Conservation (phyloP, 1,139 yeast genomes). For the Pichia cactophila region DNA sequence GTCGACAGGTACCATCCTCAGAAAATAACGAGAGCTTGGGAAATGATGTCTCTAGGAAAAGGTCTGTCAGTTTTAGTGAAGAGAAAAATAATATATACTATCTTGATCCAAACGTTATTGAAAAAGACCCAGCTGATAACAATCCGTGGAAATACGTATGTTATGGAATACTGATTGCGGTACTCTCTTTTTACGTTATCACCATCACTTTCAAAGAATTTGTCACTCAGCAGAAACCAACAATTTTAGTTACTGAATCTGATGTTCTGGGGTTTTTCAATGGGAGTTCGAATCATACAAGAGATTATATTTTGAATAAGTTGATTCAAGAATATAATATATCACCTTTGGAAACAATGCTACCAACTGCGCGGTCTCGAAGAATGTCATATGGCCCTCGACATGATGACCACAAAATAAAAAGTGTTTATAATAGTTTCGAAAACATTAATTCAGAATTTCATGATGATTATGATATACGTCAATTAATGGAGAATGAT, state of each 20-base stretch:
- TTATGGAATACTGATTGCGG: constrained; percentile 7
- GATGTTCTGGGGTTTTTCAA: constrained; percentile 9
- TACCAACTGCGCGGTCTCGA: neutral
- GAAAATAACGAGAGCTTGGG: neutral
- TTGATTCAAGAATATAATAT: neutral
- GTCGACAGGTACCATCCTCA: neutral
- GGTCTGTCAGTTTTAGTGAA: constrained; percentile 9
- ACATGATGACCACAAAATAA: constrained; percentile 4
- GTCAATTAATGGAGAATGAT: constrained; percentile 30
- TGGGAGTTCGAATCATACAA: constrained; percentile 1
- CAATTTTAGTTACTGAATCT: constrained; percentile 2
- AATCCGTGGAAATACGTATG: constrained; percentile 13
- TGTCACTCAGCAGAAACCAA: neutral
- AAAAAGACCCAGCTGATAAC: neutral
- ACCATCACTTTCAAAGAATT: constrained; percentile 5
- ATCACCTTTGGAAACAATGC: neutral
- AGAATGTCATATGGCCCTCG: constrained; percentile 2
- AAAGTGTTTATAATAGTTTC: constrained; percentile 5
- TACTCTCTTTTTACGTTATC: constrained; percentile 2
- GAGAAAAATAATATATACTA: neutral
- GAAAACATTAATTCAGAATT: constrained; percentile 29
- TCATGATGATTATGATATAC: constrained; percentile 29
- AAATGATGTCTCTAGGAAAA: neutral
- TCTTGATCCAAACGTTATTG: neutral
- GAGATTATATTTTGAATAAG: neutral